phyloP scores from a whole-genome alignment of 2,329 filamentous ascomycete genomes.

The Penicillium sp. region DNA sequence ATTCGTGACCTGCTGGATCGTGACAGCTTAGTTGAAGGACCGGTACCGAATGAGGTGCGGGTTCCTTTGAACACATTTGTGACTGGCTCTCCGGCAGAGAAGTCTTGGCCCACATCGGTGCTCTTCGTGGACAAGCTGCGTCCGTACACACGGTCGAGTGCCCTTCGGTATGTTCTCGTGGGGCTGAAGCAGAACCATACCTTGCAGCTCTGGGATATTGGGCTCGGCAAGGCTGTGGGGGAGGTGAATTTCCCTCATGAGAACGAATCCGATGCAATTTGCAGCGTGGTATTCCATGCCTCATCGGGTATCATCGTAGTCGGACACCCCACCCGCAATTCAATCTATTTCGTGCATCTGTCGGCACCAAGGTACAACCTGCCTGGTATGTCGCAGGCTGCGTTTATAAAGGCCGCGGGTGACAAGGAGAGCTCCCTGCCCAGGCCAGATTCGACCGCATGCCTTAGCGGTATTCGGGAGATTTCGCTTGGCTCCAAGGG shows the following conservation, averaged over 20 bases:
- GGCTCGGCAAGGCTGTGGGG: constrained; percentile 90
- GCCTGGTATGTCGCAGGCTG: constrained; percentile 76
- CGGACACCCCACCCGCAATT: constrained; percentile 94
- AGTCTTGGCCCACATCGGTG: constrained; percentile 95
- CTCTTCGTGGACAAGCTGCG: constrained; percentile 94
- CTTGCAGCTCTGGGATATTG: constrained; percentile 96
- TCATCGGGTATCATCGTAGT: constrained; percentile 90
- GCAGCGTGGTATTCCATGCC: constrained; percentile 92
- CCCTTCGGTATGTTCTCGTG: constrained; percentile 91
- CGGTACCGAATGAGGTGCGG: constrained; percentile 69
- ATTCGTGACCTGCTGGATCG: constrained; percentile 71
- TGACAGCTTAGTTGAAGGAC: constrained; percentile 41
- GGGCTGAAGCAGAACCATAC: constrained; percentile 99
- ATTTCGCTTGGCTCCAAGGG: constrained; percentile 89
- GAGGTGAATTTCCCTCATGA: constrained; percentile 95
- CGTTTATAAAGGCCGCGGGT: constrained; percentile 77
- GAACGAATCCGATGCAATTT: constrained; percentile 96
- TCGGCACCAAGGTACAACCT: constrained; percentile 92
- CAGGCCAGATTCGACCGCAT: constrained; percentile 89
- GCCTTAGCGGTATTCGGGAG: constrained; percentile 94
- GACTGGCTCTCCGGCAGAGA: constrained; percentile 83
- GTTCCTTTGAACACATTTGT: constrained; percentile 83
- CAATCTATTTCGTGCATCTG: constrained; percentile 93
- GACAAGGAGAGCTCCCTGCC: constrained; percentile 71
- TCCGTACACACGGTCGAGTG: constrained; percentile 84